Base-by-base conservation (phyloP, 116 monocot species). In the Zostera marina region DNA sequence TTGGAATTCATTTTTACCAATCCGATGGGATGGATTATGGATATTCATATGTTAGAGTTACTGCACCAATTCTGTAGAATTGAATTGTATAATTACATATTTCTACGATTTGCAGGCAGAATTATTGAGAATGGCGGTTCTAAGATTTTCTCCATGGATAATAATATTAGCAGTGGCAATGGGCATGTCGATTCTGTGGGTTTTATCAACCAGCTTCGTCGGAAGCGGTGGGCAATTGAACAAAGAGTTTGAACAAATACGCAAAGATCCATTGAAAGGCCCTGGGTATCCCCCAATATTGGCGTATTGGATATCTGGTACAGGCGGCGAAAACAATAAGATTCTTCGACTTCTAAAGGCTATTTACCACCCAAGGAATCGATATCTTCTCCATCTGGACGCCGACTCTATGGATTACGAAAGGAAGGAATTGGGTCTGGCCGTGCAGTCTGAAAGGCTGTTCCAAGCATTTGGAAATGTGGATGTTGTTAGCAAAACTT, bases 281-380 rank as follows among this genome's bases (percentile, higher is more conserved):
- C 71, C 73, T 9, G 75, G 65, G 24, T 22, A 54, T 44, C 86
- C 82, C 20, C 82, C 82, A 13, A 55, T 69, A 9, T 77, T 81
- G 20, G 77, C 77, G 10, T 81, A 81, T 32, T 81, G 73, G 77
- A 71, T 88, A 58, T 83, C 89, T 1, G 91, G 86, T 14, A 73
- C 80, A 0, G 61, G 63, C 11, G 77, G 77, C 13, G 91, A 91
- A 13, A 62, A 62, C 22, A 14, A 66, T 54, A 77, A 54, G 75
- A 75, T 86, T 51, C 40, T 85, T 25, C 69, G 91, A 59, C 73
- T 91, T 22, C 41, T 91, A 59, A 71, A 69, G 49, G 85, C 91
- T 12, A 65, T 82, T 3, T 91, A 86, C 61, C 91, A 91, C 57
- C 91, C 91, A 11, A 73, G 91, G 56, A 91, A 91, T 58, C 73